phyloP scores from a whole-genome alignment of 495 filamentous ascomycete species.

The Aspergillus affinis region DNA sequence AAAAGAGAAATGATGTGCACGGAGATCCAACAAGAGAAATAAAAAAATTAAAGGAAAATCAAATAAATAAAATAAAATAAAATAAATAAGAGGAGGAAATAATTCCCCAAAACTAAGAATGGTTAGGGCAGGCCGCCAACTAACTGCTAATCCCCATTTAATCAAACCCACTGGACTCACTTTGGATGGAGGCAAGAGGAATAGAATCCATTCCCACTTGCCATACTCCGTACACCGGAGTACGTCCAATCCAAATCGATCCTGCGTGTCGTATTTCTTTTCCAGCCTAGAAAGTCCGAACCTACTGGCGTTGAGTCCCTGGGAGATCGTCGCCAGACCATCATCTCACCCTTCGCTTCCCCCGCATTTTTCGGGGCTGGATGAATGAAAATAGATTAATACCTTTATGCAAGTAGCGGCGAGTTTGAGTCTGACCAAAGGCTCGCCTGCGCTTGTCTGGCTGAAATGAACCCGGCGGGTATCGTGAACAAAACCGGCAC shows the following conservation, averaged over 20 bases:
- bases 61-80: background rate
- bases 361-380: conserved; percentile 4
- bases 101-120: background rate
- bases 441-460: too few relatives aligned
- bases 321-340: conserved; percentile 1
- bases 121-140: background rate
- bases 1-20: conserved; percentile 1
- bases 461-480: background rate
- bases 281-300: background rate
- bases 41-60: background rate
- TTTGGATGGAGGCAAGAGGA: background rate
- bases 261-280: background rate
- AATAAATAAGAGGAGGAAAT: background rate
- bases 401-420: background rate
- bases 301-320: background rate
- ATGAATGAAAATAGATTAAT: background rate
- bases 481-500: background rate
- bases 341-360: background rate
- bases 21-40: conserved; percentile 3
- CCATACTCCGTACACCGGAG: too few relatives aligned
- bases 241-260: background rate
- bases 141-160: background rate
- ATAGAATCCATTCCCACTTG: too few relatives aligned
- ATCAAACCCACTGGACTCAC: background rate
- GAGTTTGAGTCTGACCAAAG: background rate